Conservation (phyloP, 2,329 filamentous ascomycete genomes). For the Penicillium sumatraense region DNA sequence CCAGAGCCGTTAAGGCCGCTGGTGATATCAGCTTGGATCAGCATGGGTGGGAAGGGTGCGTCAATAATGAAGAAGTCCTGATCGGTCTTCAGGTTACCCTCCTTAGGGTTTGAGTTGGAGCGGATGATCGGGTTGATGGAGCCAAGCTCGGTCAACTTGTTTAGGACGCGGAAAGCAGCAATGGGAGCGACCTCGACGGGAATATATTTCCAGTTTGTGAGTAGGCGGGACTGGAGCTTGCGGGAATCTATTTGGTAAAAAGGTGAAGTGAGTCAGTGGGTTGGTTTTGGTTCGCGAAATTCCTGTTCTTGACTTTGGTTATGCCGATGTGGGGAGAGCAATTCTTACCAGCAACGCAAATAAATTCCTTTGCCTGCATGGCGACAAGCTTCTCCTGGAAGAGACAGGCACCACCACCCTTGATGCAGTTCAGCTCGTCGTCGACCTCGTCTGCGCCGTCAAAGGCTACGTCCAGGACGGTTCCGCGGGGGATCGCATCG, state of each 20-base stretch:
- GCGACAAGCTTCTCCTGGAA: conserved; percentile 98
- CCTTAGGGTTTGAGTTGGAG: conserved; percentile 74
- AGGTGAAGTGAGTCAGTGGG: not conserved
- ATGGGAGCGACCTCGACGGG: conserved; percentile 93
- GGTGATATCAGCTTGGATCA: conserved; percentile 63
- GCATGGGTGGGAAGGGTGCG: conserved; percentile 78
- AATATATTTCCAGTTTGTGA: conserved; percentile 77
- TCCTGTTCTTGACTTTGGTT: not conserved
- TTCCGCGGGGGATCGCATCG: conserved; percentile 69
- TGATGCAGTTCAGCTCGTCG: conserved; percentile 92
- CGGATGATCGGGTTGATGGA: conserved; percentile 72
- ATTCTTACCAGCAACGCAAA: conserved; percentile 77
- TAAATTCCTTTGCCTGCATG: conserved; percentile 78
- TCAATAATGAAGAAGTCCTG: conserved; percentile 91
- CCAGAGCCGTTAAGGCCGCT: conserved; percentile 58
- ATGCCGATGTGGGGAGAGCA: not conserved
- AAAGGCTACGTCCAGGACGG: conserved; percentile 83
- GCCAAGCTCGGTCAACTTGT: conserved; percentile 73
- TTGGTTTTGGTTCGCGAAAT: not conserved
- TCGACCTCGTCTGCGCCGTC: conserved; percentile 98
- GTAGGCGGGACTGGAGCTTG: conserved; percentile 79
- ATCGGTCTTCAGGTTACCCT: conserved; percentile 82
- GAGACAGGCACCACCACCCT: conserved; percentile 94
- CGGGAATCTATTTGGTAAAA: conserved; percentile 69
- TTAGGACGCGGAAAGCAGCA: conserved; percentile 76